These are phyloP conservation scores for Pelargonium citronellum DNA, from an alignment of 441 rosid species.

Conservation along the genomic window DNA sequence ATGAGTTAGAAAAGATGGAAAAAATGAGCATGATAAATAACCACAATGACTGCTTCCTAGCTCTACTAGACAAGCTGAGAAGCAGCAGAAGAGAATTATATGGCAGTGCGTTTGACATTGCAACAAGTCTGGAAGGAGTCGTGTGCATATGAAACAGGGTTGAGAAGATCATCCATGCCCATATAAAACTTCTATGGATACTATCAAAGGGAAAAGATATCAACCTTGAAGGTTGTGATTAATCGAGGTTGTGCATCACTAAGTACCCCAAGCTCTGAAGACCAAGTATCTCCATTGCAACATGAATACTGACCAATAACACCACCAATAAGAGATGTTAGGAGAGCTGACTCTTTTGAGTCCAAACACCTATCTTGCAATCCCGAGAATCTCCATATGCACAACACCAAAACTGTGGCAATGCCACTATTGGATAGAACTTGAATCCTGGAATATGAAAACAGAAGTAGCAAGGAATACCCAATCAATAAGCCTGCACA, in stretches of 20 bases:
- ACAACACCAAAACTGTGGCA: slow-evolving; percentile 46
- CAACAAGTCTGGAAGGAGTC: background rate
- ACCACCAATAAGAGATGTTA: slow-evolving; percentile 70
- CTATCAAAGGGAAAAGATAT: slow-evolving; percentile 10
- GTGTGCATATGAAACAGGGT: background rate
- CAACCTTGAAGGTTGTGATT: slow-evolving; percentile 87
- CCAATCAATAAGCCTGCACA: background rate
- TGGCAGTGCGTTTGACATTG: background rate
- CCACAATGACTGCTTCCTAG: background rate
- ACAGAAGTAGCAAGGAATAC: background rate
- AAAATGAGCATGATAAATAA: background rate
- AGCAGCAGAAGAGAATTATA: background rate
- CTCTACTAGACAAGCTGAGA: background rate
- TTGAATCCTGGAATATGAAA: slow-evolving; percentile 56
- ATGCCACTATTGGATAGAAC: slow-evolving; percentile 67
- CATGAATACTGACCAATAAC: slow-evolving; percentile 81
- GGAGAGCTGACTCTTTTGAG: slow-evolving; percentile 39
- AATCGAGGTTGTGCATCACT: slow-evolving; percentile 75
- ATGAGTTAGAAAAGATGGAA: background rate
- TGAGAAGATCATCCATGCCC: background rate
- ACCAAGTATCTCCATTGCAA: slow-evolving; percentile 90
- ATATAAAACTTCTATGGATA: background rate
- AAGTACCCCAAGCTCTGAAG: slow-evolving; percentile 89
- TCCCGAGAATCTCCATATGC: slow-evolving; percentile 44
- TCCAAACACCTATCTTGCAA: slow-evolving; percentile 71